Percentiles rank a stretch among this genome's conserved stretches.
phyloP scores from a whole-genome alignment of 805 yeast species.

The Kregervanrija pseudodelftensis region DNA sequence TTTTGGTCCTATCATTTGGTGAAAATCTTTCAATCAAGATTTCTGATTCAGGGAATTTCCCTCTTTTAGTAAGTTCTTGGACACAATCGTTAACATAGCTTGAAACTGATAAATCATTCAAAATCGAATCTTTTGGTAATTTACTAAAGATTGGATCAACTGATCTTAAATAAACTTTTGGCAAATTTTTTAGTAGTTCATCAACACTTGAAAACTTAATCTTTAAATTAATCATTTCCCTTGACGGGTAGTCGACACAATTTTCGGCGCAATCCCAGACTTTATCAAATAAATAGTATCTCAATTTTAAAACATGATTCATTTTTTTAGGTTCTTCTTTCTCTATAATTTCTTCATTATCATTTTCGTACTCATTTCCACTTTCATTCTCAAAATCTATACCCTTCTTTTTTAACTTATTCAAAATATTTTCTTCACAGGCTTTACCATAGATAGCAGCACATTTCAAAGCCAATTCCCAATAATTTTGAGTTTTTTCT shows the following conservation, averaged over 20 bases:
- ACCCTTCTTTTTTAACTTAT: conserved; percentile 10
- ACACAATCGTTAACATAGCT: conserved; percentile 19
- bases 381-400: background rate
- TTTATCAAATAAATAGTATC: conserved; percentile 18
- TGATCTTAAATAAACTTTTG: conserved; percentile 11
- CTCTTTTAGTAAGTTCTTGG: conserved; percentile 13
- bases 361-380: no score
- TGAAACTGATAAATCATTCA: conserved; percentile 15
- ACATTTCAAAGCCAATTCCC: conserved; percentile 21
- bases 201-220: conserved; percentile 19
- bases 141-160: conserved; percentile 7
- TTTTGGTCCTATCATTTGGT: conserved; percentile 16
- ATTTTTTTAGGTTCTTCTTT: no score
- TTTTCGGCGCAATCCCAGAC: conserved; percentile 17
- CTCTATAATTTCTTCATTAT: no score
- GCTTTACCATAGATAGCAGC: conserved; percentile 19
- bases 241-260: conserved; percentile 13
- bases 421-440: conserved; percentile 15
- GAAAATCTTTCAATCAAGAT: conserved; percentile 22
- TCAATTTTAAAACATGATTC: conserved; percentile 7
- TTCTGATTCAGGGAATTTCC: conserved; percentile 22
- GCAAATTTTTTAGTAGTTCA: conserved; percentile 18
- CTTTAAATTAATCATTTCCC: conserved; percentile 15
- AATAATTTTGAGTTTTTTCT: conserved; percentile 17
- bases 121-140: conserved; percentile 12